A percentile compares a stretch with the other conserved stretches of the same genome.
Evolutionary conservation across 2,329 filamentous ascomycete species (phyloP).

Genomic region (Calonectria honghensis): DNA sequence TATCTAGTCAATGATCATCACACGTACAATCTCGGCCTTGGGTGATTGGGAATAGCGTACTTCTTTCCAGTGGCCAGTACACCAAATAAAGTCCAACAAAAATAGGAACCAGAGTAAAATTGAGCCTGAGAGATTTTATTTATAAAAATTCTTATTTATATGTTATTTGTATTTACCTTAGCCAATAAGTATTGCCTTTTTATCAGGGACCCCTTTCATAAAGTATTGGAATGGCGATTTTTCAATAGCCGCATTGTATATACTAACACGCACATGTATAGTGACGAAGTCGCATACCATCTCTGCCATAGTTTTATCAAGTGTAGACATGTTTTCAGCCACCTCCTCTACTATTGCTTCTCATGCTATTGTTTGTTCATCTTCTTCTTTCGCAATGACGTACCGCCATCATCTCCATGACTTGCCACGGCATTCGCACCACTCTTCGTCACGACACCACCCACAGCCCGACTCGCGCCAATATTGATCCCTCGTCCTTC

Average conservation of each 20-base stretch:
- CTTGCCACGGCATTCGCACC: constrained; percentile 45
- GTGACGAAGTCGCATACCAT: not conserved
- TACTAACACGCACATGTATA: not conserved
- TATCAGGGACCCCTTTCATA: no score
- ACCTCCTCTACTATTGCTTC: not conserved
- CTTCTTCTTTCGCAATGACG: constrained; percentile 45
- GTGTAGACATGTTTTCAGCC: not conserved
- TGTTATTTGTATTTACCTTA: not conserved
- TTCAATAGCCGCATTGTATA: not conserved
- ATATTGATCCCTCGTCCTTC: constrained; percentile 64
- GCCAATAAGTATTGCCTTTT: no score
- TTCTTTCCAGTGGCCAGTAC: not conserved
- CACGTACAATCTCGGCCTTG: no score
- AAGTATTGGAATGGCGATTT: no score
- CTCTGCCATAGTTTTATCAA: not conserved
- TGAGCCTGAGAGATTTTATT: not conserved
- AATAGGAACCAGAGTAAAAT: not conserved
- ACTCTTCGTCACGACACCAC: constrained; percentile 60
- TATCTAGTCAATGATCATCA: no score
- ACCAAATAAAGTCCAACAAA: no score
- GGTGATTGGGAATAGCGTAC: no score
- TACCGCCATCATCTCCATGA: constrained; percentile 44
- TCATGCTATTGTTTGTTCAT: constrained; percentile 38
- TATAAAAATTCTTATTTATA: not conserved
- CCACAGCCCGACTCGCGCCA: constrained; percentile 60